Conservation (phyloP, 148 eudicot species). For the Diospyros lotus region DNA sequence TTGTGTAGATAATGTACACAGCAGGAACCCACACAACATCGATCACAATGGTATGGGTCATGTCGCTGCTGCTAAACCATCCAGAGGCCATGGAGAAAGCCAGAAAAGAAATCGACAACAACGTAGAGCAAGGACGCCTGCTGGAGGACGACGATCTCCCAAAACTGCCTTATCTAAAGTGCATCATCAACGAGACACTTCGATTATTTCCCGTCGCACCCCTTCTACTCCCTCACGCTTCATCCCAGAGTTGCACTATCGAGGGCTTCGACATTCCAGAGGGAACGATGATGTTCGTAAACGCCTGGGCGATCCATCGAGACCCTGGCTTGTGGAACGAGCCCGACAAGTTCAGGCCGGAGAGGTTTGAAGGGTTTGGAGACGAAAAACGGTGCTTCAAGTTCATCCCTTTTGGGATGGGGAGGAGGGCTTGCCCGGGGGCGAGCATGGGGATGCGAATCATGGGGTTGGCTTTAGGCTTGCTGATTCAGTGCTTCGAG, state of each 20-base stretch:
- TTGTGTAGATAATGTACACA: constrained; percentile 1
- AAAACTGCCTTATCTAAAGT: constrained; percentile 19
- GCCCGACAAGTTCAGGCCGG: constrained; percentile 28
- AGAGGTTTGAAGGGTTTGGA: constrained; percentile 19
- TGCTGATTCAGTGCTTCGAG: constrained; percentile 30
- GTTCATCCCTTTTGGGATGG: constrained; percentile 34
- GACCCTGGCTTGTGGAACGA: constrained; percentile 34
- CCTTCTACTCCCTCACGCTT: constrained; percentile 19
- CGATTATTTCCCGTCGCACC: constrained; percentile 23
- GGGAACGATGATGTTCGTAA: constrained; percentile 25
- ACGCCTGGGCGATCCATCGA: constrained; percentile 29
- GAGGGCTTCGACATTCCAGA: constrained; percentile 24
- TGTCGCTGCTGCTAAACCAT: constrained; percentile 20
- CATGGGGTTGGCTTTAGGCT: constrained; percentile 24
- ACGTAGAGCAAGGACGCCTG: constrained; percentile 7
- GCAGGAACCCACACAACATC: constrained; percentile 19
- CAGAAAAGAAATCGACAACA: constrained; percentile 10
- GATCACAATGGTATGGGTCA: constrained; percentile 21
- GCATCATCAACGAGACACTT: constrained; percentile 24
- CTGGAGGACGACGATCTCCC: constrained; percentile 21
- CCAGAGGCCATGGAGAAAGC: constrained; percentile 17
- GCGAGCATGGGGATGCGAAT: constrained; percentile 15
- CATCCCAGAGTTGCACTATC: constrained; percentile 14
- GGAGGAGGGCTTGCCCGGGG: constrained; percentile 37
- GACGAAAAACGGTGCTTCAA: constrained; percentile 21